phyloP scores from a whole-genome alignment of 2,329 filamentous ascomycete species.

The Pyricularia sp. region DNA sequence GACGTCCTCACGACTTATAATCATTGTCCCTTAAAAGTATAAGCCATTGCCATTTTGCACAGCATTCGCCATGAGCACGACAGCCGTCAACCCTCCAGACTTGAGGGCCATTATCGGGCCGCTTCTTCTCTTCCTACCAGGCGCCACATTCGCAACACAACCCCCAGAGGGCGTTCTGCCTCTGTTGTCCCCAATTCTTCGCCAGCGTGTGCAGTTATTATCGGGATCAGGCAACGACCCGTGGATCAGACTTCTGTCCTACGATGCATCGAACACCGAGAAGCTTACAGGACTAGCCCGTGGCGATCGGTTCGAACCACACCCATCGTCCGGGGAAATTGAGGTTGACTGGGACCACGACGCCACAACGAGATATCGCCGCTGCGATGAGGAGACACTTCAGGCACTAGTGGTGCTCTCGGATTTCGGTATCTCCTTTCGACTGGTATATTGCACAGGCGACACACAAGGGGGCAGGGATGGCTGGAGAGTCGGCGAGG shows the following conservation, averaged over 20 bases:
- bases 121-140: conserved; percentile 45
- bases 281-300: conserved; percentile 48
- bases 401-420: conserved; percentile 51
- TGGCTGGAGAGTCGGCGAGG: conserved; percentile 62
- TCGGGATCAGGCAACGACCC: conserved; percentile 42
- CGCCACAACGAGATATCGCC: conserved; percentile 47
- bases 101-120: conserved; percentile 36
- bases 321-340: conserved; percentile 68
- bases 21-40: background rate
- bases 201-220: conserved; percentile 53
- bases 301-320: conserved; percentile 57
- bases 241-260: conserved; percentile 63
- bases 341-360: conserved; percentile 59
- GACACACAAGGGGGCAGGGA: conserved; percentile 47
- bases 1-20: background rate
- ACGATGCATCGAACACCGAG: conserved; percentile 43
- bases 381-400: conserved; percentile 64
- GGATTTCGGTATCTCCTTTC: conserved; percentile 46
- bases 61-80: background rate
- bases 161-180: conserved; percentile 44
- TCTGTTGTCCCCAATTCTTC: conserved; percentile 50
- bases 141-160: conserved; percentile 42
- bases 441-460: conserved; percentile 55
- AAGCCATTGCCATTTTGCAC: background rate
- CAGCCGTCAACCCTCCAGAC: conserved; percentile 28